Percentiles rank a stretch among this genome's conserved stretches.
phyloP scores from a whole-genome alignment of 495 filamentous ascomycete species.

The Halenospora varia region DNA sequence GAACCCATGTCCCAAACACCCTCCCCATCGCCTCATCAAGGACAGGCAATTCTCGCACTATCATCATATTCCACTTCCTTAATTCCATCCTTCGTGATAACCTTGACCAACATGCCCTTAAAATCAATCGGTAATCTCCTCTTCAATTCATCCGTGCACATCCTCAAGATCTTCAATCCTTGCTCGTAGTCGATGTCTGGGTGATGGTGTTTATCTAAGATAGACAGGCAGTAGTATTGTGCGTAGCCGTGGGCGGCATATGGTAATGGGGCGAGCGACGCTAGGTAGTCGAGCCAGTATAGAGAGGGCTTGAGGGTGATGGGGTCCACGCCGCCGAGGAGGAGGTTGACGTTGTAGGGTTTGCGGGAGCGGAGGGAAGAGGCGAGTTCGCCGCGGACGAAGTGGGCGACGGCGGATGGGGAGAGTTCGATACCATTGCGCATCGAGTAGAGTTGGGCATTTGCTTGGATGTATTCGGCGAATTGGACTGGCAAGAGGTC shows the following conservation, averaged over 20 bases:
- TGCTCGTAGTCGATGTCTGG: conserved; percentile 84
- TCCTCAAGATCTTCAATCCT: conserved; percentile 81
- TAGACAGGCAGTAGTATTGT: conserved; percentile 94
- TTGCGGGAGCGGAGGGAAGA: conserved; percentile 82
- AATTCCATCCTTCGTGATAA: conserved; percentile 88
- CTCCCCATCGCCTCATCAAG: conserved; percentile 47
- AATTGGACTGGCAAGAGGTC: conserved; percentile 73
- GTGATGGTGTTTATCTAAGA: conserved; percentile 97
- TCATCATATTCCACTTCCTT: conserved; percentile 75
- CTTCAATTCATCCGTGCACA: conserved; percentile 97
- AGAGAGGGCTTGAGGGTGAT: conserved; percentile 82
- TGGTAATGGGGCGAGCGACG: conserved; percentile 77
- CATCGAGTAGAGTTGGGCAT: conserved; percentile 97
- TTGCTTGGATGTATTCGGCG: conserved; percentile 98
- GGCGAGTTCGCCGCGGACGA: conserved; percentile 89
- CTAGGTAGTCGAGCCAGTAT: conserved; percentile 97
- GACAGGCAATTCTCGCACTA: conserved; percentile 47
- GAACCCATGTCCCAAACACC: no score
- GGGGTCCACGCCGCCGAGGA: conserved; percentile 87
- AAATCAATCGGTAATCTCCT: conserved; percentile 95
- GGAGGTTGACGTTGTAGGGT: conserved; percentile 93
- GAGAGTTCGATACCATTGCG: conserved; percentile 89
- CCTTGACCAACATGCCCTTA: conserved; percentile 92
- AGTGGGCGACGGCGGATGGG: conserved; percentile 82
- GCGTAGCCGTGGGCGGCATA: conserved; percentile 98